Conservation (phyloP, 208 protist genomes). For the Trypanosoma lewisi region DNA sequence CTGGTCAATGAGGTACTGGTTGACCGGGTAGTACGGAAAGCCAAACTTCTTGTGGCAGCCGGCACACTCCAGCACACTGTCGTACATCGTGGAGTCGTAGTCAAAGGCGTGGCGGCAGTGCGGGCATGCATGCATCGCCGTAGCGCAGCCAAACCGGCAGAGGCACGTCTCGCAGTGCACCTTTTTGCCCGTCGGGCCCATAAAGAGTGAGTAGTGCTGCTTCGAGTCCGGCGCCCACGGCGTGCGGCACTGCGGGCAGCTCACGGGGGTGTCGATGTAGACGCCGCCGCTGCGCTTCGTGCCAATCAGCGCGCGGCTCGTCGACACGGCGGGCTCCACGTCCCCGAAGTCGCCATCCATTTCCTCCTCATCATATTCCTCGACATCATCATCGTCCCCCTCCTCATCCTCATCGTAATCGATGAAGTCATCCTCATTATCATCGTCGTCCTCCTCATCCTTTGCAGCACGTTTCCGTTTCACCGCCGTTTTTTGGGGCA, state of each 20-base stretch:
- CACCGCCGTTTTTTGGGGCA: neutral
- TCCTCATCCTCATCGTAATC: constrained; percentile 23
- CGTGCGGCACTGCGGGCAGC: constrained; percentile 74
- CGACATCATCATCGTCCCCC: constrained; percentile 8
- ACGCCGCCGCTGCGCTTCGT: constrained; percentile 40
- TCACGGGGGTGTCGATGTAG: constrained; percentile 51
- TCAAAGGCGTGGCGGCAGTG: constrained; percentile 69
- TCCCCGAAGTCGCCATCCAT: constrained; percentile 8
- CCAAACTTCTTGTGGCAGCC: constrained; percentile 64
- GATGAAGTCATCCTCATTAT: constrained; percentile 19
- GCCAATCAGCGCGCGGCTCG: constrained; percentile 67
- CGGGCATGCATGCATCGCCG: constrained; percentile 78
- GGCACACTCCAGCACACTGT: constrained; percentile 43
- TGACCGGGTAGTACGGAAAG: constrained; percentile 85
- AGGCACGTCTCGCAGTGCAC: constrained; percentile 88
- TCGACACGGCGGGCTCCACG: constrained; percentile 52
- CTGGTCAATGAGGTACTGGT: constrained; percentile 65
- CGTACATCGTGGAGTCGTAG: constrained; percentile 82
- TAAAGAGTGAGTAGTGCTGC: constrained; percentile 87
- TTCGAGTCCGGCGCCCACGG: constrained; percentile 68
- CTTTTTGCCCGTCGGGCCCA: constrained; percentile 75
- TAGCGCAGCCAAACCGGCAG: constrained; percentile 73
- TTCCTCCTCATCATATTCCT: constrained; percentile 23
- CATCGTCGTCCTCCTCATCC: constrained; percentile 14
- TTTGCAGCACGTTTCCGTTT: constrained; percentile 2